Base-by-base conservation (phyloP, 805 yeast genomes). In the Candida nonsorbophila region DNA sequence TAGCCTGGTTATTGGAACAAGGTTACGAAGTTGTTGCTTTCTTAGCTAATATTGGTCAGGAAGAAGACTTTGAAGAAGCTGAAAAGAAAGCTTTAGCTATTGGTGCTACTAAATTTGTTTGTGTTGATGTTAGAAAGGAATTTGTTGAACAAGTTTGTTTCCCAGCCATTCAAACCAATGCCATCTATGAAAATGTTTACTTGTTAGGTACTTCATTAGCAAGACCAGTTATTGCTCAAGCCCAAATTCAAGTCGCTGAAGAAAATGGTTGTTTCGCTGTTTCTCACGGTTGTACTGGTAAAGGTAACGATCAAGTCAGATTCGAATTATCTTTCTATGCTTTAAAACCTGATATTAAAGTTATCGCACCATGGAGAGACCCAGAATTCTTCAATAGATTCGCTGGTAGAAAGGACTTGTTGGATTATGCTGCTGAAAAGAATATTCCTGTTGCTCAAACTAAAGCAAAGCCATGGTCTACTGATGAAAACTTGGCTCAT, bases 331-430 rank as follows among this genome's bases (percentile, higher is more conserved):
- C 94, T 6, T 92, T 92, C 74, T 92, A 92, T 63, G 99, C 97
- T 20, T 77, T 92, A 62, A 88, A 92, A 69, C 98, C 99, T 24
- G 97, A 88, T 54, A 95, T 92, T 47, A 70, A 75, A 55, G 95
- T 86, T 47, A 90, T 92, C 67, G 96, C 98, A 24, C 99, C 99
- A 60, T 92, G 99, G 99, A 85, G 99, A 77, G 84, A 84, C 58
- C 98, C 98, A 18, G 82, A 53, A 21, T 92, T 92, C 65, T 87
- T 87, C 67, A 79, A 86, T 63, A 78, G 94, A 69, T 92, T 92
- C 57, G 97, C 95, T 22, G 99, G 99, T 52, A 88, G 99, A 77
- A 84, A 85, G 51, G 99, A 87, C 58, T 71, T 92, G 55, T 74
- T 92, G 51, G 95, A 84, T 25, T 92, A 92, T 58, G 95, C 99